These are phyloP conservation scores for Colletotrichum orchidophilum DNA, from an alignment of 2,329 filamentous ascomycete species.

Conservation along the genomic window DNA sequence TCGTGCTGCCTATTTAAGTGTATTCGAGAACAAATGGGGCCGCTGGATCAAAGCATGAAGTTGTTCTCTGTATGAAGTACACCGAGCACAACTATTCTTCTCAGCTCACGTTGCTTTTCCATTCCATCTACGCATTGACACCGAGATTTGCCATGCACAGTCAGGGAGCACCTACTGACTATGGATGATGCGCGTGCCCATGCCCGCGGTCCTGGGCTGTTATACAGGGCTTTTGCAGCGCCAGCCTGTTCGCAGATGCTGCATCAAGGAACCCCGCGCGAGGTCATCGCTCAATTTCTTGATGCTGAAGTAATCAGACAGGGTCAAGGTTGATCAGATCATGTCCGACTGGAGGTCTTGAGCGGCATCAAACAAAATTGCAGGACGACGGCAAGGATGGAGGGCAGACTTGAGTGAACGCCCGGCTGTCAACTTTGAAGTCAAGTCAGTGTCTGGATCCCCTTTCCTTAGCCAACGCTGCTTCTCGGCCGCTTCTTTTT, in stretches of 20 bases:
- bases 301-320: not conserved
- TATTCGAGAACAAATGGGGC: not conserved
- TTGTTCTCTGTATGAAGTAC: not conserved
- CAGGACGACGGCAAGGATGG: constrained; percentile 7
- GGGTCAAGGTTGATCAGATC: constrained; percentile 12
- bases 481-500: not conserved
- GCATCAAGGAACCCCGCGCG: not conserved
- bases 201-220: not conserved
- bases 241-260: not conserved
- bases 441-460: not conserved
- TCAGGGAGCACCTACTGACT: not conserved
- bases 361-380: constrained; percentile 13
- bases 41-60: not conserved
- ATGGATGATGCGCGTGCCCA: constrained; percentile 14
- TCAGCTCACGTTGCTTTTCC: not conserved
- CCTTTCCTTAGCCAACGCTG: not conserved
- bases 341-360: not conserved
- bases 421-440: not conserved
- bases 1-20: not conserved
- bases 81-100: not conserved
- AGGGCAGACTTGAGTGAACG: not conserved
- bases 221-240: not conserved
- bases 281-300: not conserved
- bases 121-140: constrained; percentile 12
- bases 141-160: constrained; percentile 2